Percentiles rank a stretch among this genome's conserved stretches.
phyloP scores from a whole-genome alignment of 164 flowering plant genomes.

The Euptelea pleiosperma region DNA sequence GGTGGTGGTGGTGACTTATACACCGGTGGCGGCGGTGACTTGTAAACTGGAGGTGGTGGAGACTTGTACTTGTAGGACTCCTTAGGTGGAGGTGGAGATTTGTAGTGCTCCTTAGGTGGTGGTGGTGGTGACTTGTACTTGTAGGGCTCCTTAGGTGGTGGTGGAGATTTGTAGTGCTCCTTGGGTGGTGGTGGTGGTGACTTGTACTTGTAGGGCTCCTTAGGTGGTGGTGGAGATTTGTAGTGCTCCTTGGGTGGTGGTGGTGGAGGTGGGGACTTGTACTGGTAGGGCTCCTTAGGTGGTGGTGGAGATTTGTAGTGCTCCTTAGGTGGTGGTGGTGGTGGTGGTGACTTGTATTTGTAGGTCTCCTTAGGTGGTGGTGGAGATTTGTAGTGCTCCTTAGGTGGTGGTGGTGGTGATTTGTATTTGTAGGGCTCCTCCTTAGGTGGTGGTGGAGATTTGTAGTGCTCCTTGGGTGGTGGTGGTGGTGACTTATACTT shows the following conservation, averaged over 20 bases:
- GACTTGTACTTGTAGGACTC: slow-evolving; percentile 7
- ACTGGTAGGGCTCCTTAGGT: not conserved
- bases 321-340: not conserved
- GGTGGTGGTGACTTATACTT: slow-evolving; percentile 9
- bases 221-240: not conserved
- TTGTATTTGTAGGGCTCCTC: slow-evolving; percentile 8
- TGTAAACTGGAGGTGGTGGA: not conserved
- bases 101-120: not conserved
- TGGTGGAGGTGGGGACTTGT: not conserved
- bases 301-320: not conserved
- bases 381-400: not conserved
- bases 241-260: not conserved
- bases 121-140: slow-evolving; percentile 1
- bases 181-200: not conserved
- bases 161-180: slow-evolving; percentile 1
- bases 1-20: slow-evolving; percentile 14
- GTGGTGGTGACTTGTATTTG: not conserved
- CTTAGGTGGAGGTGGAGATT: slow-evolving; percentile 4
- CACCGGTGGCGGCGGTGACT: slow-evolving; percentile 4
- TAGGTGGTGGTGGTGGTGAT: slow-evolving; percentile 3
- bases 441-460: slow-evolving; percentile 23
- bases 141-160: not conserved
- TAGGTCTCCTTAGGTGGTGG: not conserved
- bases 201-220: not conserved
- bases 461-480: slow-evolving; percentile 10